phyloP scores from a whole-genome alignment of 345 rosid genomes.

The Capsella bursapastoris region DNA sequence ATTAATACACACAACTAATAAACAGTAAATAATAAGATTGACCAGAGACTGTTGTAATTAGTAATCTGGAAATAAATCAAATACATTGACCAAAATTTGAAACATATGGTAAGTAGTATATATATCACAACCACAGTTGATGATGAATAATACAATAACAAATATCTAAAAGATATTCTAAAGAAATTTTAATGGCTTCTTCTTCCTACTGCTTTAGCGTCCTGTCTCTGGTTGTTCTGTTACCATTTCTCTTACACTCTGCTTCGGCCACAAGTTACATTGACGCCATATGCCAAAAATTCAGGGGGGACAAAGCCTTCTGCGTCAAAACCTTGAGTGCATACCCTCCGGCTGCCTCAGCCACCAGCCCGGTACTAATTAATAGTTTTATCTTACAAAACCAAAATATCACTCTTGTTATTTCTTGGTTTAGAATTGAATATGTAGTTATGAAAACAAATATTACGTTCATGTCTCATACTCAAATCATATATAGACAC shows the following conservation, averaged over 20 bases:
- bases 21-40: too few species aligned
- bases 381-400: too few species aligned
- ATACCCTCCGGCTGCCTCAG: conserved; percentile 12
- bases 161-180: conserved; percentile 1
- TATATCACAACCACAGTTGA: not conserved
- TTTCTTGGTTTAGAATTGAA: too few species aligned
- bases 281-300: conserved; percentile 1
- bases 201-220: not conserved
- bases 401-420: not conserved
- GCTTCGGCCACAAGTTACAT: not conserved
- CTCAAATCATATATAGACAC: not conserved
- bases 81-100: not conserved
- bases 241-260: not conserved
- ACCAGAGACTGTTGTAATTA: too few species aligned
- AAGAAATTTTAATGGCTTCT: not conserved
- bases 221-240: not conserved
- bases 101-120: not conserved
- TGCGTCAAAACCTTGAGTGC: conserved; percentile 28
- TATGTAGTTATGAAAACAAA: not conserved
- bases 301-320: conserved; percentile 15
- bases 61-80: not conserved
- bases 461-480: not conserved
- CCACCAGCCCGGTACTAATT: conserved; percentile 21
- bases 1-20: too few species aligned
- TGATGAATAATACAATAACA: not conserved